Base-by-base conservation (phyloP, 225 moss, liverwort and hornwort genomes). In the Sphagnum tenellum region DNA sequence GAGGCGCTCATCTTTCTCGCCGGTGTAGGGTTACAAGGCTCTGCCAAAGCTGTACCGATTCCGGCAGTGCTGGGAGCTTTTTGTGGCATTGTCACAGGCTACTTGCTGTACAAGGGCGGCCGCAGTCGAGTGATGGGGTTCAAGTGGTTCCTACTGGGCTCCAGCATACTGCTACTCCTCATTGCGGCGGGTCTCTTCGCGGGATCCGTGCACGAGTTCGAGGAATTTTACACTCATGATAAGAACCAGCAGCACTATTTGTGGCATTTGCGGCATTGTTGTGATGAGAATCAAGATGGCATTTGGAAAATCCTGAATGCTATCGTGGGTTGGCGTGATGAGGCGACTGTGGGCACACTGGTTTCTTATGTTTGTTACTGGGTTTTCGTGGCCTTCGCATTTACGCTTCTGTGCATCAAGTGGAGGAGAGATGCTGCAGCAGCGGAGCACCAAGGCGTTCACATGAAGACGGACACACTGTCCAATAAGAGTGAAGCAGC, bases 1-100 rank as follows among this genome's bases (percentile, higher is more conserved):
- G 90, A 91, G 72, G 90, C 88, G 1, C 87, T 87, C 4, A 83
- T 90, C 73, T 90, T 90, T 50, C 47, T 83, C 50, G 90, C 86
- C 5, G 86, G 90, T 1, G 74, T 91, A 9, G 90, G 90, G 3
- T 57, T 91, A 12, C 44, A 72, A 5, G 81, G 74, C 9, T 75
- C 86, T 5, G 86, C 81, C 3, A 88, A 77, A 0, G 72, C 88
- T 48, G 70, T 81, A 7, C 88, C 90, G 0, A 69, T 91, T 8
- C 81, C 88, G 1, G 86, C 79, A 2, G 47, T 88, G 0, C 11
- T 74, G 0, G 90, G 88, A 2, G 86, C 86, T 2, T 2, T 61
- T 0, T 91, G 90, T 50, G 90, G 88, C 2, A 53, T 88, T 6
- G 2, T 60, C 2, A 66, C 78, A 6, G 88, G 90, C 0, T 79